phyloP scores from a whole-genome alignment of 352 stramenopile species.

The Phytopythium oedochilum region DNA sequence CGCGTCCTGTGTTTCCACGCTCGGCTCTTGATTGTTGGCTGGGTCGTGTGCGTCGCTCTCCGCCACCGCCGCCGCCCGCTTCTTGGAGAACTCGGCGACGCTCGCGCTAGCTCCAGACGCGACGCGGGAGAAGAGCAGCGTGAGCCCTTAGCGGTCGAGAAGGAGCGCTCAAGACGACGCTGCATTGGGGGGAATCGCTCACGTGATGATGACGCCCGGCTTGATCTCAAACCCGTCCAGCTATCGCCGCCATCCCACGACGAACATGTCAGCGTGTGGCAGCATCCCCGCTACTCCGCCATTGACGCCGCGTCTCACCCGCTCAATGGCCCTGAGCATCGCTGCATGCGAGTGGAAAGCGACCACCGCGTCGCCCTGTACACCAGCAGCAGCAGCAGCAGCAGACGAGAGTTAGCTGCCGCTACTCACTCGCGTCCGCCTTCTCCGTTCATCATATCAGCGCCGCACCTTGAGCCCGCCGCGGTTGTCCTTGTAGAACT shows the following conservation, averaged over 20 bases:
- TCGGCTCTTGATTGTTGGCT: not conserved
- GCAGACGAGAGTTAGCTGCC: not conserved
- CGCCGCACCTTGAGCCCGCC: conserved; percentile 65
- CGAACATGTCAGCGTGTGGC: not conserved
- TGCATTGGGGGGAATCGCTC: conserved; percentile 5
- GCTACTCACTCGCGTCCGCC: too few relatives aligned
- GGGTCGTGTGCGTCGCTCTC: not conserved
- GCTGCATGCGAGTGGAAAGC: conserved; percentile 69
- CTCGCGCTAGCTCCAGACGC: conserved; percentile 22
- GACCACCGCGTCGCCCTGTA: conserved; percentile 77
- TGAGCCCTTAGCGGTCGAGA: not conserved
- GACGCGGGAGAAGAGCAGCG: not conserved
- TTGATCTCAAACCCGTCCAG: conserved; percentile 83
- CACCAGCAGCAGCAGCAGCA: too few relatives aligned
- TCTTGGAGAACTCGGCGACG: conserved; percentile 40
- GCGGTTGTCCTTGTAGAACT: conserved; percentile 82
- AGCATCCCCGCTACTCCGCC: not conserved
- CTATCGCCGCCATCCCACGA: conserved; percentile 12
- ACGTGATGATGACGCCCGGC: conserved; percentile 80
- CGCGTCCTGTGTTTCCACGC: not conserved
- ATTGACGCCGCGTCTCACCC: conserved; percentile 22
- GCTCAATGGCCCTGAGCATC: conserved; percentile 65
- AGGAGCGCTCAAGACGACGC: not conserved
- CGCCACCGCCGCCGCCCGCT: conserved; percentile 2
- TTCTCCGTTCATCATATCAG: not conserved